Percentiles rank a stretch among this genome's conserved stretches.
Conservation (phyloP, 352 stramenopile genomes). For the Phytophthora brassicae region DNA sequence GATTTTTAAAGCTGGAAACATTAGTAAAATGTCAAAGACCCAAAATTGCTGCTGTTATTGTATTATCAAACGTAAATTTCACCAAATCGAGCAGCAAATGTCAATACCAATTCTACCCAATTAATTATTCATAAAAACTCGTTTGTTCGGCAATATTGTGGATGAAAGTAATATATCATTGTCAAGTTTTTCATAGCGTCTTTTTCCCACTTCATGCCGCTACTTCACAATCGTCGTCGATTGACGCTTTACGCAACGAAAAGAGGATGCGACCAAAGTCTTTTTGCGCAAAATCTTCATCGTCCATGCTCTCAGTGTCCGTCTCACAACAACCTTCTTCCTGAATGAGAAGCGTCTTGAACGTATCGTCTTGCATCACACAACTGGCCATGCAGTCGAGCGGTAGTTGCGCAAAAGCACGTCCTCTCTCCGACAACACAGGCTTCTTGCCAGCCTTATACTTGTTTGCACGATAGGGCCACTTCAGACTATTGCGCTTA, state of each 20-base stretch:
- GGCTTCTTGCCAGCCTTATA: slow-evolving; percentile 1
- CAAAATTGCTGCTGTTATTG: too few species aligned
- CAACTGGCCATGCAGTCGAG: slow-evolving; percentile 17
- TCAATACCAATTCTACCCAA: too few species aligned
- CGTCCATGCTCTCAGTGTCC: slow-evolving; percentile 22
- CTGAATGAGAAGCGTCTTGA: slow-evolving; percentile 5
- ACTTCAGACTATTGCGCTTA: slow-evolving; percentile 34
- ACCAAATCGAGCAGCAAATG: too few species aligned
- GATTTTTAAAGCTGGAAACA: too few species aligned
- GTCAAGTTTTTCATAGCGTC: background rate
- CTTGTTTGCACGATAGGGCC: slow-evolving; percentile 44
- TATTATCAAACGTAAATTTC: too few species aligned
- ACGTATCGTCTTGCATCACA: background rate
- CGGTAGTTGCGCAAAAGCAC: slow-evolving; percentile 22
- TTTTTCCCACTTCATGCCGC: background rate
- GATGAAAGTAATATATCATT: background rate
- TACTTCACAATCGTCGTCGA: background rate
- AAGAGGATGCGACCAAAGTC: slow-evolving; percentile 9
- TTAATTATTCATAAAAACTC: too few species aligned
- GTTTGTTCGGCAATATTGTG: too few species aligned
- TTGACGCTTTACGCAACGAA: slow-evolving; percentile 5
- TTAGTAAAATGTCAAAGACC: too few species aligned
- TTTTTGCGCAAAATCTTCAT: slow-evolving; percentile 9
- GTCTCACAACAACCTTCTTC: slow-evolving; percentile 2
- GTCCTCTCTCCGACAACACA: background rate